Evolutionary conservation across 768 basidiomycete genomes (phyloP), one percentile per base, ranked within the genome.

Genomic region (Cyclocybe aegerita): DNA sequence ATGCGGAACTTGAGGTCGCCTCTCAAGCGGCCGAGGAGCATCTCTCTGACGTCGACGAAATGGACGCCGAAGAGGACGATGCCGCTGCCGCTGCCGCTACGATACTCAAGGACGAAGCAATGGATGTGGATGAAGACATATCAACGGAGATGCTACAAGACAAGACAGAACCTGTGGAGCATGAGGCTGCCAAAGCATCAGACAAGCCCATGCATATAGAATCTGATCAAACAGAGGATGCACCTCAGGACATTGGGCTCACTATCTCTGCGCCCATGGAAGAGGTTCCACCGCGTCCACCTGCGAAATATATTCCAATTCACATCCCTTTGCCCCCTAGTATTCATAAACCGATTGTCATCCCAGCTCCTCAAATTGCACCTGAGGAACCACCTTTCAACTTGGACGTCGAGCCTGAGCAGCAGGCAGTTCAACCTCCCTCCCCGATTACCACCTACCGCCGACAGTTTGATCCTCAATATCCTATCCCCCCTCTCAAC

Each of bases 401-500:
- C 45, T 56, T 58, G 48, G 54, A 54, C 46, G 42, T 59, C 23
- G 52, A 55, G n/a, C 12, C 49, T 1, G 54, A 52, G 34, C 49
- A 50, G 31, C 57, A 57, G 39, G 47, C 50, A 9, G 32, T 52
- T 1, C 50, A 54, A 46, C 11, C 48, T 2, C 35, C 61, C 5
- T 49, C 49, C 8, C 46, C 60, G 12, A 57, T 51, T 29, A 51
- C 45, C 6, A 67, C 65, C 52, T 69, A 66, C 33, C 68, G 66
- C 43, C 65, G 66, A 38, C 72, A 76, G 37, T 77, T 74, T 50
- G 71, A 73, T 51, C 73, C 72, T 23, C 57, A 68, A 1, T 87
- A 85, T 55, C 68, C 74, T 9, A 69, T 86, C 0, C 86, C 86
- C 5, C 74, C 77, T 15, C 68, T 82, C 38, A 80, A 74, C 51